These are phyloP conservation scores for Alisma plantagoaquatica DNA, from an alignment of 106 monocot genomes.

Conservation along the genomic window DNA sequence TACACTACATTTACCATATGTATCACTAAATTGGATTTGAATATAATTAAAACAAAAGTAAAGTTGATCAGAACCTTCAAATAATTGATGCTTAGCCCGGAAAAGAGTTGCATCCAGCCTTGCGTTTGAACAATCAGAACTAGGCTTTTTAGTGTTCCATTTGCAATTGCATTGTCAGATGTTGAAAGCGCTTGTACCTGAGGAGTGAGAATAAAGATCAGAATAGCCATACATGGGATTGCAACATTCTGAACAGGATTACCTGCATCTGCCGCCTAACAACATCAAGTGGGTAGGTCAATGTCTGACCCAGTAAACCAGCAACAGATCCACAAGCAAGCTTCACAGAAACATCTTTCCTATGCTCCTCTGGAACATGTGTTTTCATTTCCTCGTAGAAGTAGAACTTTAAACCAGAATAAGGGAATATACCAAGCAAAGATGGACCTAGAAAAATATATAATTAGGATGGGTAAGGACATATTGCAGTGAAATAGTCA, in stretches of 20 bases:
- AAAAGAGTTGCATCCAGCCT: conserved; percentile 77
- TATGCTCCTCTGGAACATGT: conserved; percentile 59
- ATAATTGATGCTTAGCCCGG: conserved; percentile 77
- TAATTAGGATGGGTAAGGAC: not conserved
- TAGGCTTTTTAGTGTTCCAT: conserved; percentile 58
- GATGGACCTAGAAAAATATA: conserved; percentile 50
- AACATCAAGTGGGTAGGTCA: conserved; percentile 97
- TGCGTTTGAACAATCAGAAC: conserved; percentile 33
- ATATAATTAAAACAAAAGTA: too few relatives aligned
- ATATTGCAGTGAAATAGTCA: too few relatives aligned
- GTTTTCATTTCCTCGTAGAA: conserved; percentile 90
- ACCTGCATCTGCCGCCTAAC: conserved; percentile 99
- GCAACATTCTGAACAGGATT: conserved; percentile 6
- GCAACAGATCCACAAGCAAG: conserved; percentile 87
- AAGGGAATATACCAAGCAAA: conserved; percentile 89
- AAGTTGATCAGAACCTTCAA: too few relatives aligned
- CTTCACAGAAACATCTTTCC: conserved; percentile 42
- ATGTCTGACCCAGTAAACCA: conserved; percentile 83
- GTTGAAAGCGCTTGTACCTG: conserved; percentile 49
- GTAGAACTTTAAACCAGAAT: conserved; percentile 90
- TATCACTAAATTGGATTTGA: too few relatives aligned
- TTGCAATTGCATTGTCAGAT: conserved; percentile 15
- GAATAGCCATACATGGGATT: too few relatives aligned
- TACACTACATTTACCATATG: not conserved
- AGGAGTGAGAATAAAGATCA: not conserved